phyloP scores from a whole-genome alignment of 805 yeast species.

The Yamadazyma phyllophila region DNA sequence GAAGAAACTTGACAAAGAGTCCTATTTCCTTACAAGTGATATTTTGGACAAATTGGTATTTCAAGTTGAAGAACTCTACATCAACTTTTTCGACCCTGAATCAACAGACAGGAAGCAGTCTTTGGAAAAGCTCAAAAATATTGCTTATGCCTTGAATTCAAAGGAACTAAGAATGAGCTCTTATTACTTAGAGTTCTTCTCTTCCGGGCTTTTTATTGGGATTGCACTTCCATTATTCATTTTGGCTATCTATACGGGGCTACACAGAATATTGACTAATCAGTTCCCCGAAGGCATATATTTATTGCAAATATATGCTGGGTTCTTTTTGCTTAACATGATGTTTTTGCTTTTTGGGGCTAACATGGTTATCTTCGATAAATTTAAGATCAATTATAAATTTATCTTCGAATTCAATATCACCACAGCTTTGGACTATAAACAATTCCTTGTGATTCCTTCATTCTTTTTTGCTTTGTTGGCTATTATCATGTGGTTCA shows the following conservation, averaged over 20 bases:
- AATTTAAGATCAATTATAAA: constrained; percentile 78
- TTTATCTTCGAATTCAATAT: constrained; percentile 88
- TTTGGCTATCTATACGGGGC: constrained; percentile 54
- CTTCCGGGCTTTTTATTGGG: constrained; percentile 70
- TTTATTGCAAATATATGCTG: constrained; percentile 89
- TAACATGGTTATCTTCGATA: constrained; percentile 71
- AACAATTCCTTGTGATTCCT: constrained; percentile 66
- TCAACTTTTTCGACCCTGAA: constrained; percentile 59
- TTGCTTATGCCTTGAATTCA: constrained; percentile 38
- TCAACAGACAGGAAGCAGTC: constrained; percentile 59
- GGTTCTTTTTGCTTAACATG: constrained; percentile 68
- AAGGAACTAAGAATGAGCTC: constrained; percentile 25
- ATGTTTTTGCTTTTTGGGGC: constrained; percentile 62
- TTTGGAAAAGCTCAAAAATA: constrained; percentile 58
- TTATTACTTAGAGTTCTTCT: constrained; percentile 48
- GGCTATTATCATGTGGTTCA: constrained; percentile 68
- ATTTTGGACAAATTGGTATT: constrained; percentile 60
- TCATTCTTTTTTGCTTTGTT: constrained; percentile 55
- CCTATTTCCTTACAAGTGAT: constrained; percentile 63
- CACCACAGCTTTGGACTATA: constrained; percentile 60
- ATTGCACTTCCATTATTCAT: constrained; percentile 65
- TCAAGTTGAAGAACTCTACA: constrained; percentile 66
- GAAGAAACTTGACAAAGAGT: constrained; percentile 49
- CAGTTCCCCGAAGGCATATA: constrained; percentile 54
- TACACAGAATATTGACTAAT: constrained; percentile 36